Evolutionary conservation across 1,139 yeast genomes (phyloP), one percentile per base, ranked within the genome.

Genomic region (Kurtzmaniella natalensis): DNA sequence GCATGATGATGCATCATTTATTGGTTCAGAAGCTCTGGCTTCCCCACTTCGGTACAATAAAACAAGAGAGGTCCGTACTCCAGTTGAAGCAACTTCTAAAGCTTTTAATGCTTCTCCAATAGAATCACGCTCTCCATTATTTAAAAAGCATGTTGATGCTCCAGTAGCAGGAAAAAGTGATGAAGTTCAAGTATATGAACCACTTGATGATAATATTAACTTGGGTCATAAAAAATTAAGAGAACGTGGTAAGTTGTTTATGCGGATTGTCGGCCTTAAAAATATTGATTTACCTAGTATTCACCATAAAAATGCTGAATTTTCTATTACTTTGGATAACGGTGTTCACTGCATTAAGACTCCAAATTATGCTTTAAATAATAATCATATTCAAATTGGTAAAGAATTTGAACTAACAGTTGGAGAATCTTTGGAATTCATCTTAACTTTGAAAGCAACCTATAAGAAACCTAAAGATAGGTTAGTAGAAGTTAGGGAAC

Each of bases 321-420:
- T 85, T 57, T 75, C 78, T 30, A 51, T 88, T 29, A 78, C 87
- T 7, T 66, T 92, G 45, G 97, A 92, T 55, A 92, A 92, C 55
- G 96, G 96, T 2, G 78, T 82, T 25, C 96, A 92, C 51, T 78
- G 92, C 38, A 78, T 88, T 31, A 77, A 81, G 29, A 89, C 96
- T 0, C 81, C 85, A 20, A 76, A 75, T 49, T 69, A 77, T 44
- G 57, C 62, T 5, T 51, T 86, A 37, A 57, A 61, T 3, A 50
- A 61, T 9, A 56, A 55, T 25, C 58, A 61, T 17, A 65, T 78
- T 16, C 40, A 58, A 7, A 64, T 89, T 34, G 79, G 80, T 35
- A 89, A 86, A 50, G 97, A 92, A 52, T 88, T 88, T 54, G 97
- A 89, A 53, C 63, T 87, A 25, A 70, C 85, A 3, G 92, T 84